Evolutionary conservation across 371 early-diverging fungal species (phyloP).

Genomic region (Coemansia sp.): DNA sequence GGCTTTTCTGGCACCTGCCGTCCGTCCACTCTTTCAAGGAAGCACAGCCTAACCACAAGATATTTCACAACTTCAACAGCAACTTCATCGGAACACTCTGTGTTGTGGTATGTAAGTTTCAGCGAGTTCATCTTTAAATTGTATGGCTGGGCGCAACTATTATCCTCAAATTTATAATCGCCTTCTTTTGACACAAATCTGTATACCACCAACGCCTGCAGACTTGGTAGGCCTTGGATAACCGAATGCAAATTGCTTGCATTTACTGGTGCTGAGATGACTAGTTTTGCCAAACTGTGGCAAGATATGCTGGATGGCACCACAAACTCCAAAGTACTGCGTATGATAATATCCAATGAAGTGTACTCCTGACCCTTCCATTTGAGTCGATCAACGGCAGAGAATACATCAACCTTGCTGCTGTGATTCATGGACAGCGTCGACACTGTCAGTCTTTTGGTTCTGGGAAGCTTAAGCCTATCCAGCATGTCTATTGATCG

Average conservation of each 20-base stretch:
- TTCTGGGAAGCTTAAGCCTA: background rate
- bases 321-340: background rate
- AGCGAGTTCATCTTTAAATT: background rate
- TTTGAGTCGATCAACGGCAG: background rate
- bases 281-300: background rate
- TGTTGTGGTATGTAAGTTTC: background rate
- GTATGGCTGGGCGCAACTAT: background rate
- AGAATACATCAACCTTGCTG: background rate
- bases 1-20: background rate
- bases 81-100: background rate
- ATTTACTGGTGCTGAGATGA: constrained; percentile 1
- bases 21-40: background rate
- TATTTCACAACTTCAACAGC: background rate
- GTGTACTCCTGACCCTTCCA: constrained; percentile 2
- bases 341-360: background rate
- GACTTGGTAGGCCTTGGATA: background rate
- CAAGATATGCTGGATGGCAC: background rate
- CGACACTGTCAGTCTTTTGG: background rate
- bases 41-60: background rate
- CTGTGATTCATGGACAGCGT: background rate
- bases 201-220: background rate
- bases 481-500: background rate
- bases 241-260: background rate
- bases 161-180: background rate
- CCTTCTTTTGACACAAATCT: background rate